Percentiles rank a stretch among this genome's conserved stretches.
Conservation (phyloP, 1,139 yeast species). For the Lipomyces yarrowii region DNA sequence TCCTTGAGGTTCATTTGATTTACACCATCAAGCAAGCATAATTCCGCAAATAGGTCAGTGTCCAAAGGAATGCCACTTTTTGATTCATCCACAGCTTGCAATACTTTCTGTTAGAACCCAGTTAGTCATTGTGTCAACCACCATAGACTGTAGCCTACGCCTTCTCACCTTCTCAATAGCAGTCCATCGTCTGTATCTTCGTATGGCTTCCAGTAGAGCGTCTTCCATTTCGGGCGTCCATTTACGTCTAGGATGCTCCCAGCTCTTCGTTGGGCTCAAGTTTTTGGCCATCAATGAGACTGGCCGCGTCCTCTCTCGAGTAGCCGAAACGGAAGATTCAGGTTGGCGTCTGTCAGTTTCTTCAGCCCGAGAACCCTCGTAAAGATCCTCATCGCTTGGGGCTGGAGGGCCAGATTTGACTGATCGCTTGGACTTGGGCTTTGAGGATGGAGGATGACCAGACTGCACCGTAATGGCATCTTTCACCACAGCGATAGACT, state of each 20-base stretch:
- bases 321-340: neutral
- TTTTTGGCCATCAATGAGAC: neutral
- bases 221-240: conserved; percentile 24
- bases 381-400: neutral
- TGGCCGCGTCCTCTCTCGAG: neutral
- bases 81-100: neutral
- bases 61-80: neutral
- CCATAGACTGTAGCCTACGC: neutral
- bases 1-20: conserved; percentile 21
- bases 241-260: conserved; percentile 5
- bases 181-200: conserved; percentile 10
- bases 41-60: neutral
- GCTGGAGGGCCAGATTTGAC: neutral
- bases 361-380: neutral
- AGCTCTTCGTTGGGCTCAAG: conserved; percentile 1
- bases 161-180: conserved; percentile 16
- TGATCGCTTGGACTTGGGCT: neutral
- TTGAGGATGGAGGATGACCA: neutral
- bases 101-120: neutral
- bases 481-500: neutral
- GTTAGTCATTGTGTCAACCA: neutral
- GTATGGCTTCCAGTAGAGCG: conserved; percentile 11
- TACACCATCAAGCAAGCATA: conserved; percentile 11
- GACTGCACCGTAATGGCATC: neutral
- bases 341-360: neutral